A percentile compares a stretch with the other conserved stretches of the same genome.
Conservation (phyloP, 176 grass and related monocot genomes). For the Hordeum marinum region DNA sequence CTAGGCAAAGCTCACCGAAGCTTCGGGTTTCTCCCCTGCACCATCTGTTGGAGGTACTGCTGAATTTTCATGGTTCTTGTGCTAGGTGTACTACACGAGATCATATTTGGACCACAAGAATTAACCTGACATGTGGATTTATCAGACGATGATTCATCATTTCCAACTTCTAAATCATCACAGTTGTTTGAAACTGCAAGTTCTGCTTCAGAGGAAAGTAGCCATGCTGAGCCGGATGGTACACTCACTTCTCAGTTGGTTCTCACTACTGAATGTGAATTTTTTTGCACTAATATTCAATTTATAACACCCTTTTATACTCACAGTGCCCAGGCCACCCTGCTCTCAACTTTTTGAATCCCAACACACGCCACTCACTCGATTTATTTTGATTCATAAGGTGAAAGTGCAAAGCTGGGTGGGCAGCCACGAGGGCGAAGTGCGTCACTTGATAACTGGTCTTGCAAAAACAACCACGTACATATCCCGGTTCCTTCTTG, state of each 20-base stretch:
- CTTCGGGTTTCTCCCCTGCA: constrained; percentile 36
- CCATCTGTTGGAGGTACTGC: constrained; percentile 42
- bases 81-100: neutral
- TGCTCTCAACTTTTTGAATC: too few relatives aligned
- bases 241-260: constrained; percentile 15
- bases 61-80: neutral
- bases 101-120: neutral
- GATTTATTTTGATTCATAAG: too few relatives aligned
- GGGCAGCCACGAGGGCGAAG: too few relatives aligned
- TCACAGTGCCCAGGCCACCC: constrained; percentile 48
- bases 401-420: too few relatives aligned
- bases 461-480: neutral
- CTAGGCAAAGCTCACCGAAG: constrained; percentile 35
- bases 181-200: constrained; percentile 52
- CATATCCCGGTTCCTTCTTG: neutral
- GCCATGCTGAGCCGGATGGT: constrained; percentile 57
- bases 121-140: constrained; percentile 18
- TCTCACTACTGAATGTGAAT: neutral
- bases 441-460: neutral
- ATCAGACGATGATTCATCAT: constrained; percentile 57
- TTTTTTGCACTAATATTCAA: neutral
- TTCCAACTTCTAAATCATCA: constrained; percentile 34
- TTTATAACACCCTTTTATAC: neutral
- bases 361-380: too few relatives aligned
- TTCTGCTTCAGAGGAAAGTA: constrained; percentile 51